Evolutionary conservation across 441 rosid genomes (phyloP), one percentile per base, ranked within the genome.

Genomic region (Populus tomentosa): DNA sequence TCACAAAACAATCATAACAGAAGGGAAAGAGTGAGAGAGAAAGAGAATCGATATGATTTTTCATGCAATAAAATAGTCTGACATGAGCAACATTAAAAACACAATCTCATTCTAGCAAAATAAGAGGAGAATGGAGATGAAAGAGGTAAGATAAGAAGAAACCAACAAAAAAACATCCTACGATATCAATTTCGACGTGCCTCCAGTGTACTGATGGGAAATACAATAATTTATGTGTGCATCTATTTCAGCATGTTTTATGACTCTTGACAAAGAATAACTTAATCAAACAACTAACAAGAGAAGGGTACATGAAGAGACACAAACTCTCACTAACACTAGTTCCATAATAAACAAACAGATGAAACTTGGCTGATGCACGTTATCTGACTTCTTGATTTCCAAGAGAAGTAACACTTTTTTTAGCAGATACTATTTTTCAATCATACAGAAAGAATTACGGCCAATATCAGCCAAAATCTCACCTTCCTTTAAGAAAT

Each of bases 241-340:
- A 23, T 9, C 23, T n/a, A 8, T 24, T 59, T 59, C 23, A n/a
- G 65, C 65, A 62, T 4, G 28, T 21, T 62, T 61, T 61, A 56
- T 56, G 24, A 21, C 28, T 23, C 65, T 62, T 62, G 65, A 59
- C 65, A 62, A 23, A 62, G 23, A 62, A 62, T 21, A 21, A 62
- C 23, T 62, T 62, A 23, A 62, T 23, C 65, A 23, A 62, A 61
- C 33, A 18, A 13, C 32, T 14, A 33, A 64, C 18, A 69, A 42
- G 30, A 24, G 14, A 75, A 72, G 32, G 42, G 70, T 18, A 40
- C 59, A 77, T 13, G 70, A 79, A 61, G 28, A 79, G 28, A 26
- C 61, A 46, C 40, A 71, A 72, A 65, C 24, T 71, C 53, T 46
- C 7, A 30, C 28, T 10, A 42, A 18, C 20, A 70, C 42, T 59